Percentiles rank a stretch among this genome's conserved stretches.
Conservation (phyloP, 2,329 filamentous ascomycete genomes). For the Trichoderma endophyticum region DNA sequence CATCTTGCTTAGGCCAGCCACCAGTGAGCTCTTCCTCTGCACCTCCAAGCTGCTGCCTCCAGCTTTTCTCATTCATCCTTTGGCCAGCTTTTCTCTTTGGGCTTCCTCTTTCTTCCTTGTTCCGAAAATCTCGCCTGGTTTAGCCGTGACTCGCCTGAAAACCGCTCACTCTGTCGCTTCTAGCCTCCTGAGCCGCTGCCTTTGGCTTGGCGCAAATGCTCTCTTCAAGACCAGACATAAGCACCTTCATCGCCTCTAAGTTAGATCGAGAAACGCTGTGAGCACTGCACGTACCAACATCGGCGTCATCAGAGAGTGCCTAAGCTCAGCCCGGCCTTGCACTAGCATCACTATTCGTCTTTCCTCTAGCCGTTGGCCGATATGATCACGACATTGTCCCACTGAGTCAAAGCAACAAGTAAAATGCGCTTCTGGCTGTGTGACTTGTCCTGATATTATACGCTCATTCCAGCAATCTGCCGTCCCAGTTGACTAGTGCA, state of each 20-base stretch:
- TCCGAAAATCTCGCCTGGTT: background rate
- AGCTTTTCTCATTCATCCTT: background rate
- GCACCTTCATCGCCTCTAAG: background rate
- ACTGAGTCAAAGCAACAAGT: background rate
- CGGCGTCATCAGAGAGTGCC: background rate
- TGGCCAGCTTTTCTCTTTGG: background rate
- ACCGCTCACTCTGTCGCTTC: background rate
- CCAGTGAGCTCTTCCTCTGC: background rate
- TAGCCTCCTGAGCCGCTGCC: background rate
- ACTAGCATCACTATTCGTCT: background rate
- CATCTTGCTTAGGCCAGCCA: background rate
- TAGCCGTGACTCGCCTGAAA: background rate
- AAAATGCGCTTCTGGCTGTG: background rate
- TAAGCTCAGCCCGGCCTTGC: background rate
- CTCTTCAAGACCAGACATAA: background rate
- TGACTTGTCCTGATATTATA: background rate
- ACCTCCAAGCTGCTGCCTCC: background rate
- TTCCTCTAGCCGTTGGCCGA: background rate
- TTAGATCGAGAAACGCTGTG: background rate
- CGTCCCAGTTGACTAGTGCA: background rate
- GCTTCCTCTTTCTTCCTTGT: background rate
- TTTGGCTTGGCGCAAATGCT: background rate
- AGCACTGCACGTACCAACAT: constrained; percentile 7
- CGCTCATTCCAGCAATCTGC: background rate
- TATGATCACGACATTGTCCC: background rate